Conservation (phyloP, 768 basidiomycete genomes). For the Clitopilus passeckerianus region DNA sequence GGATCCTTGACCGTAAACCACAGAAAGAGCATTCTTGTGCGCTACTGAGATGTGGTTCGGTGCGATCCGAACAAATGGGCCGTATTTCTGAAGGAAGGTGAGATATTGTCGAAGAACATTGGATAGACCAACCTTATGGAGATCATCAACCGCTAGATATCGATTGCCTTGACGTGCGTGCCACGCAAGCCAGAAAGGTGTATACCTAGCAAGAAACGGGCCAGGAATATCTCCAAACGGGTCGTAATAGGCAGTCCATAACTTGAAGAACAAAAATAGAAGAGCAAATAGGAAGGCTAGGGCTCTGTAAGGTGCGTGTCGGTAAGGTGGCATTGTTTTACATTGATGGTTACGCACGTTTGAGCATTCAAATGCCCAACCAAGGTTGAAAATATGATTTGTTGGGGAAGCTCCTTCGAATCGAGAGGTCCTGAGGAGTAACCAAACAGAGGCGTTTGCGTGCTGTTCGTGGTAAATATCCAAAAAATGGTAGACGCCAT, state of each 20-base stretch:
- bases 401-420: too few species aligned
- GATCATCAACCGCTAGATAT: conserved; percentile 21
- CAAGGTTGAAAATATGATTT: too few species aligned
- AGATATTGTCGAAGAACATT: neutral
- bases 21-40: conserved; percentile 17
- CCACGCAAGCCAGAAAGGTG: conserved; percentile 25
- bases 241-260: neutral
- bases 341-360: too few species aligned
- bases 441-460: too few species aligned
- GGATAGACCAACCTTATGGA: conserved; percentile 17
- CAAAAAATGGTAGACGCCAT: too few species aligned
- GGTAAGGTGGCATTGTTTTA: too few species aligned
- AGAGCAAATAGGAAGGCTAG: too few species aligned
- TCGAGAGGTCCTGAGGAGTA: too few species aligned
- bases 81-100: conserved; percentile 17
- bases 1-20: conserved; percentile 27
- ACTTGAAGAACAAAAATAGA: neutral
- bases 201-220: conserved; percentile 22
- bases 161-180: conserved; percentile 21
- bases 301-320: too few species aligned
- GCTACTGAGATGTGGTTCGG: conserved; percentile 28
- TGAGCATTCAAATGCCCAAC: too few species aligned
- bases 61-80: conserved; percentile 23
- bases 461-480: too few species aligned
- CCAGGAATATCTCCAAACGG: conserved; percentile 20